Evolutionary conservation across 768 basidiomycete species (phyloP).

Genomic region (Russula olivacea): DNA sequence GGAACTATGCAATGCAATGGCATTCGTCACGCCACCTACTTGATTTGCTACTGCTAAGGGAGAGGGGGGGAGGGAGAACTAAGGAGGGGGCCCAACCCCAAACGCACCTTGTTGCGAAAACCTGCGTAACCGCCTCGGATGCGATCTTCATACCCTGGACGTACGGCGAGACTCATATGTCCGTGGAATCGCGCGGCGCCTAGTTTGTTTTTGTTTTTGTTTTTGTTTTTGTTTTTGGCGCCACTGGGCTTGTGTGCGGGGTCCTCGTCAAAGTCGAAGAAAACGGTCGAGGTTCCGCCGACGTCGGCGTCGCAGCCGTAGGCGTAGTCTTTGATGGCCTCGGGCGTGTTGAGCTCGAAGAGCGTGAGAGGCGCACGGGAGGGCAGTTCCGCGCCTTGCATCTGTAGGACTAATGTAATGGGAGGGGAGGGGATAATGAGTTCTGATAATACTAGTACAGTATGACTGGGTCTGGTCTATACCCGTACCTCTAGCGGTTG

Average conservation of each 20-base stretch:
- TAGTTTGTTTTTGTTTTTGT: neutral
- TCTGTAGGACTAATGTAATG: slow-evolving; percentile 49
- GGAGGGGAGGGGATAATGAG: too few species aligned
- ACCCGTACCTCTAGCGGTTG: slow-evolving; percentile 30
- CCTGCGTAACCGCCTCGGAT: slow-evolving; percentile 87
- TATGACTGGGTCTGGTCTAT: too few species aligned
- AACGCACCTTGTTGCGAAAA: slow-evolving; percentile 72
- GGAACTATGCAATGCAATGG: slow-evolving; percentile 38
- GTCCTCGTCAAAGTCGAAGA: slow-evolving; percentile 62
- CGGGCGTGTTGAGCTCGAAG: slow-evolving; percentile 54
- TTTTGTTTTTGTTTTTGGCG: neutral
- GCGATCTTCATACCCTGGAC: slow-evolving; percentile 56
- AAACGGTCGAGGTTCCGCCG: slow-evolving; percentile 74
- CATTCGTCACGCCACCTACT: too few species aligned
- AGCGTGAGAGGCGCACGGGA: slow-evolving; percentile 57
- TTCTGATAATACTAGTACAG: too few species aligned
- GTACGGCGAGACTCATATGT: slow-evolving; percentile 64
- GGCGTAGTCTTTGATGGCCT: slow-evolving; percentile 58
- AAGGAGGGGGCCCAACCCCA: slow-evolving; percentile 1
- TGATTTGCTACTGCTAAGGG: too few species aligned
- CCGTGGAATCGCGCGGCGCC: slow-evolving; percentile 74
- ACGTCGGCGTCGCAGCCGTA: slow-evolving; percentile 86
- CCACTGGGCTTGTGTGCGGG: slow-evolving; percentile 37
- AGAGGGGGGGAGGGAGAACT: too few species aligned
- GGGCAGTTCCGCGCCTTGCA: slow-evolving; percentile 69